Conservation (phyloP, 371 early-diverging fungal species). For the Mortierella sp. region DNA sequence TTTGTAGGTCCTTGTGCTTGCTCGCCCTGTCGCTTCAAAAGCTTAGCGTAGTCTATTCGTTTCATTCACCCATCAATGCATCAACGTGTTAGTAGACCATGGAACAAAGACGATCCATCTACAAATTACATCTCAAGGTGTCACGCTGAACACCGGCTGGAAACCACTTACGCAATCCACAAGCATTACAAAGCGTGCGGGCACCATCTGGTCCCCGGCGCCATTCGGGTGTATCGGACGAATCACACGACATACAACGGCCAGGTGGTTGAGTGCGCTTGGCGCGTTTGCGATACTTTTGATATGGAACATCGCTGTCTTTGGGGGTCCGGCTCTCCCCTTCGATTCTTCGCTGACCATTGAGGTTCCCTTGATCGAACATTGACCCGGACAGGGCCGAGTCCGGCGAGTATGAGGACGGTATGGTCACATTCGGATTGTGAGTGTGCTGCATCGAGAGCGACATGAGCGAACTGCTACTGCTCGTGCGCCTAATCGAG, state of each 20-base stretch:
- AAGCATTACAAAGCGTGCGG: constrained; percentile 75
- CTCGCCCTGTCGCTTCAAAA: constrained; percentile 34
- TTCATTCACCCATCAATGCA: too few species aligned
- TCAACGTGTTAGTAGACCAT: too few species aligned
- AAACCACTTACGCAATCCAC: constrained; percentile 63
- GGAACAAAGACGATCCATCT: neutral
- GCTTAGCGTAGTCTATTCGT: constrained; percentile 44
- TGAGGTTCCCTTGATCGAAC: neutral
- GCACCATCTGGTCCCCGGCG: constrained; percentile 69
- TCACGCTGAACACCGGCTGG: neutral
- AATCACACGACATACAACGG: constrained; percentile 64
- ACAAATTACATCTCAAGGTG: neutral
- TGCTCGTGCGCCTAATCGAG: neutral
- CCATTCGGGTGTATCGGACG: constrained; percentile 73
- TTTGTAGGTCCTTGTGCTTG: neutral
- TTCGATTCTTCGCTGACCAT: neutral
- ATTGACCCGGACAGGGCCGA: neutral
- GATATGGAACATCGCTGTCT: constrained; percentile 20
- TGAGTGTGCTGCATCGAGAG: neutral
- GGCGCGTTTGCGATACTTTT: constrained; percentile 49
- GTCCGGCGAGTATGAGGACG: neutral
- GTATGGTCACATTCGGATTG: neutral
- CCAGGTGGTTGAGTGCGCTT: constrained; percentile 60
- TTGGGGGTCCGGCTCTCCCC: constrained; percentile 3
- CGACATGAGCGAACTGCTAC: neutral